Evolutionary conservation across 1,284 basidiomycete species (phyloP).

Genomic region (Boletus smithii): DNA sequence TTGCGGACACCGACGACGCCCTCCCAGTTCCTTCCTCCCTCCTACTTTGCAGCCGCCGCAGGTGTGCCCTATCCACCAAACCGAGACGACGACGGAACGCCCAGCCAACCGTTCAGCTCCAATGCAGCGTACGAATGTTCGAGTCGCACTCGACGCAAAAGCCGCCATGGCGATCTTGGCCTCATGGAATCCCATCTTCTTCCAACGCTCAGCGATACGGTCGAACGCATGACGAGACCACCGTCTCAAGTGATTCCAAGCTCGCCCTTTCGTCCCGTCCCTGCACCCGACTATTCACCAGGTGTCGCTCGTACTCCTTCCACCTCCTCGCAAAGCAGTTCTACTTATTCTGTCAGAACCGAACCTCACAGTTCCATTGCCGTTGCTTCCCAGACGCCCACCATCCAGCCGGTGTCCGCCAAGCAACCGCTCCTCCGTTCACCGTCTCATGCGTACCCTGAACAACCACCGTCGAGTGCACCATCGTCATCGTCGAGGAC

Average conservation of each 20-base stretch:
- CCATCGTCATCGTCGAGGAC: constrained; percentile 13
- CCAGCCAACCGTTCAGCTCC: constrained; percentile 12
- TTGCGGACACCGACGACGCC: constrained; percentile 26
- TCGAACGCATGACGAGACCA: constrained; percentile 63
- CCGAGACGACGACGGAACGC: constrained; percentile 12
- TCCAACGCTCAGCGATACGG: constrained; percentile 65
- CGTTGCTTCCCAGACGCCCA: not conserved
- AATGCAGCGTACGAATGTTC: constrained; percentile 20
- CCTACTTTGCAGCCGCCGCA: constrained; percentile 63
- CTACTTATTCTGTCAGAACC: constrained; percentile 7
- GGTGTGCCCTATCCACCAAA: constrained; percentile 35
- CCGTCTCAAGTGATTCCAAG: constrained; percentile 33
- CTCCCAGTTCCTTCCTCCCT: constrained; percentile 52
- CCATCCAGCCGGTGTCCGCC: constrained; percentile 1
- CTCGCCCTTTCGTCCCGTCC: constrained; percentile 10
- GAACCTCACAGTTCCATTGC: not conserved
- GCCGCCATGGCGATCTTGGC: constrained; percentile 50
- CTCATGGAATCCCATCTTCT: constrained; percentile 59
- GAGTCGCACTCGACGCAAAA: constrained; percentile 36
- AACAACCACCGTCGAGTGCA: no score
- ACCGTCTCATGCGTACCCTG: constrained; percentile 5
- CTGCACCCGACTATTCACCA: constrained; percentile 1
- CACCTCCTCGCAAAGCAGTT: constrained; percentile 17
- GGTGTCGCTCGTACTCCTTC: constrained; percentile 22
- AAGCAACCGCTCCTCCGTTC: constrained; percentile 12